Base-by-base conservation (phyloP, 2,329 filamentous ascomycete genomes). In the Phialophora tarda region DNA sequence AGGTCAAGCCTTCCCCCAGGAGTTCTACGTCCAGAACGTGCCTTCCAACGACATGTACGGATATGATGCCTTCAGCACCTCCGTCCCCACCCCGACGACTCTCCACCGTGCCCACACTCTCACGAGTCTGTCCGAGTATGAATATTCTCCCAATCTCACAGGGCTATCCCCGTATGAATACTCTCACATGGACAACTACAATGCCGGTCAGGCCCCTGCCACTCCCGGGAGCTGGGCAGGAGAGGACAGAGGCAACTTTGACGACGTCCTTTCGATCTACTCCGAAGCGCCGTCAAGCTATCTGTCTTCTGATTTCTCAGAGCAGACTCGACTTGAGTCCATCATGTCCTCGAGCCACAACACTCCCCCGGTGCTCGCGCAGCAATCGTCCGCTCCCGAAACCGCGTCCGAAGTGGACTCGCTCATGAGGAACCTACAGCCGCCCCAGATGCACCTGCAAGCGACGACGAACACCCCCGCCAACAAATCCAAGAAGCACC, bases 401-500 rank as follows among this genome's bases (percentile, higher is more conserved):
- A 7, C 44, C 1, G 34, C 59, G 21, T 71, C 93, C 0, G 87
- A 92, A 66, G 88, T 97, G 44, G 93, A 97, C 76, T 89, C 88
- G 50, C 80, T 98, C 50, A 96, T 97, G 92, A 92, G 90, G 78
- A 87, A 90, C 0, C 94, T 97, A 54, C 77, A 82, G 86, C 53
- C 91, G 90, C 74, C 78, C 83, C 41, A 68, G 62, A 67, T 34
- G 14, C 47, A 26, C 32, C 67, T 74, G 21, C 71, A 73, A 41
- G 64, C 67, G 47, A 71, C 78, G 69, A 66, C 54, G 3, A 44
- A 38, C 48, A 72, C 59, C 60, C 68, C 63, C 67, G 63, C 47
- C 62, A 61, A 62, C 76, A 77, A 60, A 69, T 77, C 23, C 75
- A 78, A 44, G 58, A 95, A 88, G 73, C 93, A 94, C 76, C 80